phyloP scores from a whole-genome alignment of 1,284 basidiomycete species.

The Cutaneotrichosporon curvatum region DNA sequence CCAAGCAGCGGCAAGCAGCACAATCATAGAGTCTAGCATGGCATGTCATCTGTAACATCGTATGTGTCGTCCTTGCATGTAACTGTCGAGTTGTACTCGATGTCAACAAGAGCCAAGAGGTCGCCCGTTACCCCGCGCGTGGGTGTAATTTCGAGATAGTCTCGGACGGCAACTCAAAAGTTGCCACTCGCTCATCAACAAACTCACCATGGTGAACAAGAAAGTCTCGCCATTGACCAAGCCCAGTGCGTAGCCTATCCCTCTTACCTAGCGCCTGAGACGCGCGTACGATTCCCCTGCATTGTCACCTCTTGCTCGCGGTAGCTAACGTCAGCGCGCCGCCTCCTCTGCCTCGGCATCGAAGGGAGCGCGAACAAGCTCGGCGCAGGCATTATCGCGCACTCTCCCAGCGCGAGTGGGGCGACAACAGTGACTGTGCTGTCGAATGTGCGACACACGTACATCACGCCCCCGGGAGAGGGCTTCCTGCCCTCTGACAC shows the following conservation, averaged over 20 bases:
- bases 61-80: no score
- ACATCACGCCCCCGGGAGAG: conserved; percentile 95
- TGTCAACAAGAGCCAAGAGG: no score
- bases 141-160: background rate
- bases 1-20: no score
- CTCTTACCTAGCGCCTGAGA: no score
- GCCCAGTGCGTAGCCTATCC: conserved; percentile 19
- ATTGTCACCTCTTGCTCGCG: background rate
- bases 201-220: conserved; percentile 22
- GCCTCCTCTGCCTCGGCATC: conserved; percentile 60
- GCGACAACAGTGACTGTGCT: conserved; percentile 56
- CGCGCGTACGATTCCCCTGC: no score
- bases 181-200: background rate
- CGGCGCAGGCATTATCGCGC: conserved; percentile 88
- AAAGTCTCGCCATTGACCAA: conserved; percentile 34
- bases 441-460: conserved; percentile 88
- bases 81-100: no score
- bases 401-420: conserved; percentile 47
- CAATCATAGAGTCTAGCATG: no score
- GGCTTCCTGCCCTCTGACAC: conserved; percentile 95
- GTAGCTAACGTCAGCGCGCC: conserved; percentile 18
- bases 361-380: conserved; percentile 98
- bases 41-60: no score
- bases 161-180: no score
- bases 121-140: no score